phyloP scores from a whole-genome alignment of 2,329 filamentous ascomycete genomes.

The Ceratocystis colombiana region DNA sequence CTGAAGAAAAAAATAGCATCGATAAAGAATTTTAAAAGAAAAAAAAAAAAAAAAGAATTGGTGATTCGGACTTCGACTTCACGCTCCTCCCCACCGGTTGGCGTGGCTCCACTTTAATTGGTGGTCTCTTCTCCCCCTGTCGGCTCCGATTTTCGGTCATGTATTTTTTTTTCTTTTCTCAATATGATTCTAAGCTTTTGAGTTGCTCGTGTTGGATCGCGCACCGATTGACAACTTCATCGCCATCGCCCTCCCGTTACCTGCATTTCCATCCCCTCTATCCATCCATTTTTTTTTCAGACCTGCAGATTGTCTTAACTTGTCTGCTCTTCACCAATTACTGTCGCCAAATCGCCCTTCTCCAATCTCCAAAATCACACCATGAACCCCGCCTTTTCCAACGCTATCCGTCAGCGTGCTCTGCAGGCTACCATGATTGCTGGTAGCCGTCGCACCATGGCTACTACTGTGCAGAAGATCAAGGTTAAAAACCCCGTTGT shows the following conservation, averaged over 20 bases:
- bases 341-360: background rate
- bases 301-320: background rate
- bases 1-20: too few species aligned
- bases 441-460: conserved; percentile 41
- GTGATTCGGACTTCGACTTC: background rate
- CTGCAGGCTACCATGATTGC: conserved; percentile 26
- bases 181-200: conserved; percentile 2
- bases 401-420: conserved; percentile 25
- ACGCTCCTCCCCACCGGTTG: background rate
- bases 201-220: background rate
- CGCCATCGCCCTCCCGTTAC: background rate
- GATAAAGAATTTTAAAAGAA: too few species aligned
- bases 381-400: conserved; percentile 24
- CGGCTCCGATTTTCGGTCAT: conserved; percentile 25
- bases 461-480: conserved; percentile 63
- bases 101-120: background rate
- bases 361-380: conserved; percentile 15
- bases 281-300: background rate
- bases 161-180: conserved; percentile 14
- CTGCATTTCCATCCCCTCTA: background rate
- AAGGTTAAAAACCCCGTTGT: conserved; percentile 99
- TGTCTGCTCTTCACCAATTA: background rate
- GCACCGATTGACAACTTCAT: background rate
- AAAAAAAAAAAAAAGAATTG: too few species aligned
- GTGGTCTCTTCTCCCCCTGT: background rate